Percentiles rank a stretch among this genome's conserved stretches.
These are phyloP conservation scores for Schwanniomyces vanrijiae DNA, from an alignment of 805 yeast species.

Conservation along the genomic window DNA sequence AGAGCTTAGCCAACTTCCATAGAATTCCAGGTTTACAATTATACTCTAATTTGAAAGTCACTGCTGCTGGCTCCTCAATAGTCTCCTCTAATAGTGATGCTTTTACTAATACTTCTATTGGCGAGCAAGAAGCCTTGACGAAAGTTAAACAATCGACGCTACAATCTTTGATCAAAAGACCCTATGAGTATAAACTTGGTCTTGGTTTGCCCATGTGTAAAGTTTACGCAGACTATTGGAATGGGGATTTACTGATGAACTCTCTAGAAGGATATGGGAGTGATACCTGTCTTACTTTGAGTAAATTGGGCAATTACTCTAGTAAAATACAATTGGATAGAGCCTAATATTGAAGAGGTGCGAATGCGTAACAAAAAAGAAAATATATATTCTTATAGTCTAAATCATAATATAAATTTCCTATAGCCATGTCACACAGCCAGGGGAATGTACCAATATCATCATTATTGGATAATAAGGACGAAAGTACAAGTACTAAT, in stretches of 20 bases:
- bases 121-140: slow-evolving; percentile 29
- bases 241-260: slow-evolving; percentile 80
- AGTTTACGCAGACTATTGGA: slow-evolving; percentile 95
- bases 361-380: not conserved
- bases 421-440: slow-evolving; percentile 11
- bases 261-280: slow-evolving; percentile 90
- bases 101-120: slow-evolving; percentile 42
- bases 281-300: slow-evolving; percentile 77
- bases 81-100: slow-evolving; percentile 19
- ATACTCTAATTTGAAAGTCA: slow-evolving; percentile 42
- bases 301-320: slow-evolving; percentile 70
- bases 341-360: slow-evolving; percentile 39
- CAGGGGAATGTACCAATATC: slow-evolving; percentile 35
- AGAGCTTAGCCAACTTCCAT: slow-evolving; percentile 66
- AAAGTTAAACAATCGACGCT: slow-evolving; percentile 52
- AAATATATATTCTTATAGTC: not conserved
- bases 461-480: slow-evolving; percentile 25
- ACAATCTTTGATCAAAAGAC: slow-evolving; percentile 64
- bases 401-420: not conserved
- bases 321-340: slow-evolving; percentile 69
- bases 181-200: slow-evolving; percentile 75
- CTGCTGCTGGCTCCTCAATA: slow-evolving; percentile 40
- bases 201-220: slow-evolving; percentile 91
- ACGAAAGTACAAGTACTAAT: slow-evolving; percentile 3
- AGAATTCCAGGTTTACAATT: slow-evolving; percentile 61